phyloP scores from a whole-genome alignment of 768 basidiomycete genomes.

The Pleurotus tuber-regium region DNA sequence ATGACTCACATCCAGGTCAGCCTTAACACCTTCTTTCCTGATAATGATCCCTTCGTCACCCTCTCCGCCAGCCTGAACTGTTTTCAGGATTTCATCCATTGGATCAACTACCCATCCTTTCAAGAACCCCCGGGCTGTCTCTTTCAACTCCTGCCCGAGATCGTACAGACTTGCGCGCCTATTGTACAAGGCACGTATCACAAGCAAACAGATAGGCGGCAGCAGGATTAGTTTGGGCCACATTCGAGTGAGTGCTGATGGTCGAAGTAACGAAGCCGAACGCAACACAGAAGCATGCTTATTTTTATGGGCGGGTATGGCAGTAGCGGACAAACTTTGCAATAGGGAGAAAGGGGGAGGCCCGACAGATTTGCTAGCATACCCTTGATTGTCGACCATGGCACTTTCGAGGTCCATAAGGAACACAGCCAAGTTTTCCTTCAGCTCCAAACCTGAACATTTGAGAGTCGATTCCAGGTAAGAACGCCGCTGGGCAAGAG shows the following conservation, averaged over 20 bases:
- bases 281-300: conserved; percentile 27
- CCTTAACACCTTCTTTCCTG: conserved; percentile 74
- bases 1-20: conserved; percentile 73
- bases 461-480: conserved; percentile 34
- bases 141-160: conserved; percentile 54
- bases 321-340: conserved; percentile 19
- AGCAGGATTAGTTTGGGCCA: conserved; percentile 85
- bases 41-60: conserved; percentile 62
- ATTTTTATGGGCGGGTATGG: conserved; percentile 27
- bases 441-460: conserved; percentile 15
- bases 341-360: neutral
- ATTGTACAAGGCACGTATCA: conserved; percentile 47
- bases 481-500: conserved; percentile 53
- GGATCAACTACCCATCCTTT: conserved; percentile 87
- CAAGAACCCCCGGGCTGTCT: conserved; percentile 73
- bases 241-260: conserved; percentile 60
- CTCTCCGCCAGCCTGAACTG: conserved; percentile 79
- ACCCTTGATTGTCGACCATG: neutral
- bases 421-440: conserved; percentile 16
- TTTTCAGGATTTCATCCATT: conserved; percentile 74
- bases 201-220: conserved; percentile 63
- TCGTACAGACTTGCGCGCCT: conserved; percentile 58
- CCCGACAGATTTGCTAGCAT: neutral
- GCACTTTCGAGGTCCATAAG: conserved; percentile 19
- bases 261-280: conserved; percentile 51